phyloP scores from a whole-genome alignment of 2,329 filamentous ascomycete species.

The Rhynchosporium agropyri region DNA sequence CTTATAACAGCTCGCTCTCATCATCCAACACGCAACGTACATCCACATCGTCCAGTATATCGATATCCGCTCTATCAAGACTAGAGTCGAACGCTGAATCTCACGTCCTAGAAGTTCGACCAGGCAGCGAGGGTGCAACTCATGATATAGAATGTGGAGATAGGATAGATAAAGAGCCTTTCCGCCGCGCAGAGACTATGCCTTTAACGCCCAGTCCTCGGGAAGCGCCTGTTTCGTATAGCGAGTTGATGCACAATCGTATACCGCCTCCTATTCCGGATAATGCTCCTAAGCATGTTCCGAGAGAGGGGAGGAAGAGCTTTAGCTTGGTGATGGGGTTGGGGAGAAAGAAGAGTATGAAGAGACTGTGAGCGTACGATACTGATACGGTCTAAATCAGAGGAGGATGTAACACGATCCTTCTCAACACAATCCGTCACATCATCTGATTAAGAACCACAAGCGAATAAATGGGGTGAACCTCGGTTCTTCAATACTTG shows the following conservation, averaged over 20 bases:
- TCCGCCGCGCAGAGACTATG: slow-evolving; percentile 19
- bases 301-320: slow-evolving; percentile 31
- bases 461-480: no score
- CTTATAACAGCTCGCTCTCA: slow-evolving; percentile 21
- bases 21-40: not conserved
- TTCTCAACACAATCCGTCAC: no score
- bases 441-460: no score
- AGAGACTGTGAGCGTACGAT: not conserved
- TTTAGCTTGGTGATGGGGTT: slow-evolving; percentile 22
- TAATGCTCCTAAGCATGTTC: slow-evolving; percentile 7
- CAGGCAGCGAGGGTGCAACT: not conserved
- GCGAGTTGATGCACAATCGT: slow-evolving; percentile 32
- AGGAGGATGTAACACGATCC: not conserved
- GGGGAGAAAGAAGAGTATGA: slow-evolving; percentile 27
- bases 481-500: no score
- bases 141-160: not conserved
- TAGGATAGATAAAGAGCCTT: not conserved
- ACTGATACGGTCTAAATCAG: not conserved
- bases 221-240: slow-evolving; percentile 26
- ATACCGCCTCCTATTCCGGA: slow-evolving; percentile 26
- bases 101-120: slow-evolving; percentile 2
- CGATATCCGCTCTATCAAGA: slow-evolving; percentile 3
- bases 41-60: not conserved
- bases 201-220: slow-evolving; percentile 16
- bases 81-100: slow-evolving; percentile 17